A percentile compares a stretch with the other conserved stretches of the same genome.
Conservation (phyloP, 345 rosid species). For the Hypericum androsaemum region DNA sequence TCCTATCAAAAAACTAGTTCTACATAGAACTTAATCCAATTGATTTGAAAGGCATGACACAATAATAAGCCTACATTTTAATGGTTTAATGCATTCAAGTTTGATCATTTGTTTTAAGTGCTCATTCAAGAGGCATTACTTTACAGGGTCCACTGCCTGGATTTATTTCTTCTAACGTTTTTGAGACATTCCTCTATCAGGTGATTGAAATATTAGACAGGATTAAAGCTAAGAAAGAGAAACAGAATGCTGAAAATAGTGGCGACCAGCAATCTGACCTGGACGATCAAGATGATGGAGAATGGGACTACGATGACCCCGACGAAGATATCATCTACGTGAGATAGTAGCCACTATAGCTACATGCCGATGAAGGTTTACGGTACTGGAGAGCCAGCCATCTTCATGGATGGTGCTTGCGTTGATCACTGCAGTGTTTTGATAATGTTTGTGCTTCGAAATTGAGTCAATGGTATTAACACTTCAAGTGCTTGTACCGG, state of each 20-base stretch:
- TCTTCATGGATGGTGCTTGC: conserved; percentile 16
- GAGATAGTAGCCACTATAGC: conserved; percentile 27
- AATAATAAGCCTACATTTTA: no score
- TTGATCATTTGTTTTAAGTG: no score
- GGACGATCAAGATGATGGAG: conserved; percentile 34
- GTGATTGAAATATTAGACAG: conserved; percentile 71
- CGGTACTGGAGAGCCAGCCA: not conserved
- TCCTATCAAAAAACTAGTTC: no score
- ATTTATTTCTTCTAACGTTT: not conserved
- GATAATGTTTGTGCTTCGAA: no score
- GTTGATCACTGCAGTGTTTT: no score
- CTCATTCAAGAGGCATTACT: no score
- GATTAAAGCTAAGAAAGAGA: conserved; percentile 59
- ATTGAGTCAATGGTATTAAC: no score
- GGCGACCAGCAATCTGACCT: conserved; percentile 23
- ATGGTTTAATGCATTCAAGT: no score
- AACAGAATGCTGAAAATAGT: conserved; percentile 19
- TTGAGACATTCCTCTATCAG: conserved; percentile 30
- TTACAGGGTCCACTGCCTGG: no score
- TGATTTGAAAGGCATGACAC: no score
- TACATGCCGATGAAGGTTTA: not conserved
- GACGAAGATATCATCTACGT: conserved; percentile 75
- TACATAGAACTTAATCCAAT: no score
- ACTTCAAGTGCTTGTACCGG: no score
- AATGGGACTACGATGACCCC: conserved; percentile 60